phyloP scores from a whole-genome alignment of 345 rosid genomes.

The Eucalyptus marginata region DNA sequence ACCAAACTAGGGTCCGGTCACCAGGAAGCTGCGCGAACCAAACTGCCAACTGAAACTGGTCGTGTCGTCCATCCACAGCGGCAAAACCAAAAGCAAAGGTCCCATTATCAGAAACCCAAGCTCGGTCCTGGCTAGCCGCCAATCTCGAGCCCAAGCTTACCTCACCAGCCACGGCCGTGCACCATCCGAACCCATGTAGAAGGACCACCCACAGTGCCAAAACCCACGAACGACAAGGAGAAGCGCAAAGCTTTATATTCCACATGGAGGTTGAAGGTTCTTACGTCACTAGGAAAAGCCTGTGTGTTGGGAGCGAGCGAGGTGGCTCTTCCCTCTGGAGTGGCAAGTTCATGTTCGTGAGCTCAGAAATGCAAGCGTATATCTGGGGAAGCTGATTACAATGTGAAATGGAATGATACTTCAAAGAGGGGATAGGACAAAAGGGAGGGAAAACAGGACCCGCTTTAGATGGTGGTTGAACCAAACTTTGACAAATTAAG shows the following conservation, averaged over 20 bases:
- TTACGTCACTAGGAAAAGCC: not conserved
- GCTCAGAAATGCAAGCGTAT: not conserved
- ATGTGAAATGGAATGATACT: not conserved
- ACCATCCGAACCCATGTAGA: not conserved
- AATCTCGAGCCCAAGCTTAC: conserved; percentile 55
- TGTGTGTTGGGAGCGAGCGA: not conserved
- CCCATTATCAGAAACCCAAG: conserved; percentile 61
- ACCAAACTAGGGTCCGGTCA: conserved; percentile 73
- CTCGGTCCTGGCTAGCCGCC: conserved; percentile 24
- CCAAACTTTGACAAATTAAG: conserved; percentile 53
- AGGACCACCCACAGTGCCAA: not conserved
- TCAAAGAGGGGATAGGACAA: not conserved
- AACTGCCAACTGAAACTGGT: conserved; percentile 38
- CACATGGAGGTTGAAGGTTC: not conserved
- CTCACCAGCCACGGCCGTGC: conserved; percentile 8
- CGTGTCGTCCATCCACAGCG: not conserved
- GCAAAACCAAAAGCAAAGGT: conserved; percentile 80
- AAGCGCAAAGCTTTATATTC: not conserved
- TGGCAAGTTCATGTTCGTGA: not conserved
- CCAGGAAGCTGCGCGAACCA: conserved; percentile 84
- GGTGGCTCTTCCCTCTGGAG: not conserved
- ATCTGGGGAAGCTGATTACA: not conserved
- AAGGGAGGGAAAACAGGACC: not conserved
- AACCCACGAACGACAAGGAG: not conserved
- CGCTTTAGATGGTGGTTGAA: conserved; percentile 48